Evolutionary conservation across 2,329 filamentous ascomycete species (phyloP).

Genomic region (Fusarium sp.): DNA sequence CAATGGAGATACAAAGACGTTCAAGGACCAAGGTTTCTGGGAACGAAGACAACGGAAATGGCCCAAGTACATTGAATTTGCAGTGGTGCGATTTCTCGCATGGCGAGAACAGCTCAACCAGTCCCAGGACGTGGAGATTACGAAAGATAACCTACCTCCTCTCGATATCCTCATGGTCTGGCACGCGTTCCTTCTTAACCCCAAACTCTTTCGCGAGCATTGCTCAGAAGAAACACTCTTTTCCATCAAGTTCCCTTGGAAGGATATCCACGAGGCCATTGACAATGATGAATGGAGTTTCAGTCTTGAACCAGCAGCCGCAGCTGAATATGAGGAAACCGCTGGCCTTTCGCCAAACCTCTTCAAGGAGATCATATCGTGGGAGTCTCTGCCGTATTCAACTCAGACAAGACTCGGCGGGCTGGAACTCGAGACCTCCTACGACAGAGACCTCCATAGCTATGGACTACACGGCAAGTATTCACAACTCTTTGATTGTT

Average conservation of each 20-base stretch:
- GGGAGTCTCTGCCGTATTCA: not conserved
- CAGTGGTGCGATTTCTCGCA: conserved; percentile 43
- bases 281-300: conserved; percentile 32
- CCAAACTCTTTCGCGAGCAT: conserved; percentile 31
- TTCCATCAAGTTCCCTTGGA: conserved; percentile 37
- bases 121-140: not conserved
- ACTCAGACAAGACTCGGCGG: not conserved
- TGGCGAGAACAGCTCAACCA: conserved; percentile 35
- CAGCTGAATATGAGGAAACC: not conserved
- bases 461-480: not conserved
- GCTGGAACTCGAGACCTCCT: not conserved
- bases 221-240: conserved; percentile 31
- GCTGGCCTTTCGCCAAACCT: not conserved
- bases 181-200: conserved; percentile 52
- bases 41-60: conserved; percentile 41
- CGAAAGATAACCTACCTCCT: conserved; percentile 32
- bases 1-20: conserved; percentile 33
- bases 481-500: not conserved
- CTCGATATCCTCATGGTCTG: conserved; percentile 53
- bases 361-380: not conserved
- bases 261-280: conserved; percentile 27
- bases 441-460: rapidly evolving
- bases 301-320: not conserved
- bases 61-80: conserved; percentile 44
- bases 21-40: conserved; percentile 38